These are phyloP conservation scores for Colletotrichum chlorophyti DNA, from an alignment of 2,329 filamentous ascomycete genomes.

Conservation along the genomic window DNA sequence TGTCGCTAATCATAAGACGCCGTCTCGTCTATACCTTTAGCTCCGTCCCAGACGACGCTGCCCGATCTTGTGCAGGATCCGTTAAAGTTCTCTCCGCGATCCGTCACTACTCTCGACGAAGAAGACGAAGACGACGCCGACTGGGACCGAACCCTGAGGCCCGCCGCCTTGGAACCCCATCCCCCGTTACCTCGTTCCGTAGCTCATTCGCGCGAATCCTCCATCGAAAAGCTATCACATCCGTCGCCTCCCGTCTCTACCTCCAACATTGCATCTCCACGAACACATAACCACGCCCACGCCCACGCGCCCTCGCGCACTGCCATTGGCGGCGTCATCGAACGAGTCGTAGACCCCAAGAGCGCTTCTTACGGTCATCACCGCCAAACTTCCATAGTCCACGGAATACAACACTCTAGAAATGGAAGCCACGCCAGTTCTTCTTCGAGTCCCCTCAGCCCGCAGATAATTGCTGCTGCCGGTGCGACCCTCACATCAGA, in stretches of 20 bases:
- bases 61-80: constrained; percentile 61
- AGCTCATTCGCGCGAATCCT: constrained; percentile 65
- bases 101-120: constrained; percentile 59
- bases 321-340: constrained; percentile 50
- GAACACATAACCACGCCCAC: constrained; percentile 45
- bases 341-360: constrained; percentile 64
- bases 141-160: constrained; percentile 60
- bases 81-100: constrained; percentile 57
- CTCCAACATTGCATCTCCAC: constrained; percentile 41
- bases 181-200: constrained; percentile 45
- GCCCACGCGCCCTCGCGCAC: constrained; percentile 50
- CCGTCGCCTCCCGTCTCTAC: constrained; percentile 26
- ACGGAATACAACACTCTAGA: constrained; percentile 91
- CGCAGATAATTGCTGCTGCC: constrained; percentile 80
- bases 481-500: constrained; percentile 60
- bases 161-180: constrained; percentile 46
- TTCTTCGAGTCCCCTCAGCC: constrained; percentile 84
- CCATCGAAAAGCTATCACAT: constrained; percentile 57
- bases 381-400: constrained; percentile 94
- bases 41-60: constrained; percentile 66
- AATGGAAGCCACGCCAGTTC: constrained; percentile 87
- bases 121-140: constrained; percentile 55
- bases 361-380: constrained; percentile 79
- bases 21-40: constrained; percentile 44
- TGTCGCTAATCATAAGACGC: constrained; percentile 30